Conservation (phyloP, 108 stramenopile genomes). For the Bacterosira constricta region DNA sequence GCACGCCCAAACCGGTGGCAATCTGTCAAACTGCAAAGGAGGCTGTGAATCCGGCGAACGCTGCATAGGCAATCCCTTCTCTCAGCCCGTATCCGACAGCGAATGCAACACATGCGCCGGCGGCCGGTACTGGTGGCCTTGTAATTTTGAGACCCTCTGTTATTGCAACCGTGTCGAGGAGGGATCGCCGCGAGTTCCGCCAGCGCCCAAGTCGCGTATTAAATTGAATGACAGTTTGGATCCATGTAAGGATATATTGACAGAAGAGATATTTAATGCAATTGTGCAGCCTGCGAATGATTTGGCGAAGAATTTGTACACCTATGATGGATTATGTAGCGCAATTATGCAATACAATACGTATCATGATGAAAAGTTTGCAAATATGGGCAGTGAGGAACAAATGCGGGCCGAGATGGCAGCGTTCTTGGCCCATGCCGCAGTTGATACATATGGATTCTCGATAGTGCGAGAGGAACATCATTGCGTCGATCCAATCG, state of each 20-base stretch:
- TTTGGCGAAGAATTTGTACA: constrained; percentile 25
- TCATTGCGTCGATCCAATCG: constrained; percentile 44
- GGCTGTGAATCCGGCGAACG: constrained; percentile 38
- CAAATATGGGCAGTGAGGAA: constrained; percentile 31
- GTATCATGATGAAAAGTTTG: constrained; percentile 51
- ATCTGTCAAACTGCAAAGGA: constrained; percentile 47
- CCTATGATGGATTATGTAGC: constrained; percentile 39
- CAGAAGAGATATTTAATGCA: constrained; percentile 33
- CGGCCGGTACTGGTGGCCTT: constrained; percentile 46
- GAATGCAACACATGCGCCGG: constrained; percentile 33
- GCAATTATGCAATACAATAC: constrained; percentile 37
- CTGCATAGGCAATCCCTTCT: constrained; percentile 40
- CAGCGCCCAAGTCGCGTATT: constrained; percentile 32
- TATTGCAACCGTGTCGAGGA: constrained; percentile 21
- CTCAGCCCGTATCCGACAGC: constrained; percentile 30
- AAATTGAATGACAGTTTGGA: constrained; percentile 25
- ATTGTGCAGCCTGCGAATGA: constrained; percentile 32
- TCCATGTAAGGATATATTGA: constrained; percentile 32
- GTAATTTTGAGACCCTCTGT: constrained; percentile 53
- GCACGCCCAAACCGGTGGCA: not conserved
- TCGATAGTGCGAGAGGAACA: constrained; percentile 19
- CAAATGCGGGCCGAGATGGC: constrained; percentile 34
- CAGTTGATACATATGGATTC: constrained; percentile 37
- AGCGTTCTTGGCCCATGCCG: constrained; percentile 38
- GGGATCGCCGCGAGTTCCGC: constrained; percentile 33